A percentile compares a stretch with the other conserved stretches of the same genome.
Conservation (phyloP, 495 filamentous ascomycete genomes). For the Aspergillus steynii region DNA sequence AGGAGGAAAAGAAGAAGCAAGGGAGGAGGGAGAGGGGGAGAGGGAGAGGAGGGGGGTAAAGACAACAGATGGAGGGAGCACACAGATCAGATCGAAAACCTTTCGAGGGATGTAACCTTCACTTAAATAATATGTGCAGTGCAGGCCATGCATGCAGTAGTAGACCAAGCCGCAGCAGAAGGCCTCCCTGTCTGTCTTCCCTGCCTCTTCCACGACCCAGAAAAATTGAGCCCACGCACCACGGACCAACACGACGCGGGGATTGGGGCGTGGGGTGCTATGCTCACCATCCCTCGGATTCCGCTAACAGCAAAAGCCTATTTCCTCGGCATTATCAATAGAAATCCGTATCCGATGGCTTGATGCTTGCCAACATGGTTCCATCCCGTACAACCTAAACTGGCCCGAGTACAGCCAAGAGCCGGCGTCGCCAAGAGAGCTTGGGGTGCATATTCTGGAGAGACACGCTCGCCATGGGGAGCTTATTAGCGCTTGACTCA, state of each 20-base stretch:
- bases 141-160: background rate
- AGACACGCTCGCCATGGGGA: background rate
- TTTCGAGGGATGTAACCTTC: background rate
- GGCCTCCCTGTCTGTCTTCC: background rate
- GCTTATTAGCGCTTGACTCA: slow-evolving; percentile 11
- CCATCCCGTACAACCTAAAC: background rate
- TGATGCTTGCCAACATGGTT: background rate
- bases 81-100: background rate
- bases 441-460: background rate
- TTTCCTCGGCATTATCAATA: background rate
- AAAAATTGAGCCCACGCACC: background rate
- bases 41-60: too few species aligned
- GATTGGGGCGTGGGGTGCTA: background rate
- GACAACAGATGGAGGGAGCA: background rate
- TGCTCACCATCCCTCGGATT: too few species aligned
- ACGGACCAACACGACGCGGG: background rate
- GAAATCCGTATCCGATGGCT: background rate
- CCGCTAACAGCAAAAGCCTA: background rate
- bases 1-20: background rate
- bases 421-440: slow-evolving; percentile 2
- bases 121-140: background rate
- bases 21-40: background rate
- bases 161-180: background rate
- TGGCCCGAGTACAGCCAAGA: slow-evolving; percentile 2
- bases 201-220: background rate